Base-by-base conservation (phyloP, 805 yeast genomes). In the Kluyveromyces starmeri region DNA sequence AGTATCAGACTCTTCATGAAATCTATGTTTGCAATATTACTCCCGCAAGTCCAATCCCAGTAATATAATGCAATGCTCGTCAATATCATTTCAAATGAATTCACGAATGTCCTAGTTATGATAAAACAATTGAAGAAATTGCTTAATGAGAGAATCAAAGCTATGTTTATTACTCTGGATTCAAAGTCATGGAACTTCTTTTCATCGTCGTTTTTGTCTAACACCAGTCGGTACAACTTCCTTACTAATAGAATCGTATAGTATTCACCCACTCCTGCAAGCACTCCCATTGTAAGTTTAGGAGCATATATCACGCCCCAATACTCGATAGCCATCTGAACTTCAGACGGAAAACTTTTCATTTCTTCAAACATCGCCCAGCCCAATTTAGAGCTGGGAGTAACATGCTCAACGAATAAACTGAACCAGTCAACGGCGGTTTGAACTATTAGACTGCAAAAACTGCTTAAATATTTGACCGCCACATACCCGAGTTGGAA, bases 61-160 rank as follows among this genome's bases (percentile, higher is more conserved):
- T 65, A 70, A 11, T 69, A 64, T 31, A 89, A 60, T 0, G 86
- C 86, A 7, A 73, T 58, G 0, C 77, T 64, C 0, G 92, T 82
- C 35, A 86, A 51, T 1, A 71, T 65, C 70, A 80, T 70, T 55
- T 92, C 98, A 33, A 86, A 63, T 13, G 82, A 73, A 50, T 89
- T 92, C 34, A 94, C 75, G 51, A 92, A 92, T 1, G 95, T 76
- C 42, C 99, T 68, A 1, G 95, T 78, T 25, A 75, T 65, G 27
- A 78, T 67, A 57, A 70, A 84, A 80, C 89, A 84, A 53, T 86
- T 85, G 68, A 85, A 89, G 39, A 58, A 56, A 33, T 58, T 58
- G 1, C 55, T 40, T 18, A 46, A 20, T 2, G 54, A 46, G 7
- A 56, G 26, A 8, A 53, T 14, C 4, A 40, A 23, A 5, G 57